These are phyloP conservation scores for Alternaria dauci DNA, from an alignment of 2,329 filamentous ascomycete genomes.

Conservation along the genomic window DNA sequence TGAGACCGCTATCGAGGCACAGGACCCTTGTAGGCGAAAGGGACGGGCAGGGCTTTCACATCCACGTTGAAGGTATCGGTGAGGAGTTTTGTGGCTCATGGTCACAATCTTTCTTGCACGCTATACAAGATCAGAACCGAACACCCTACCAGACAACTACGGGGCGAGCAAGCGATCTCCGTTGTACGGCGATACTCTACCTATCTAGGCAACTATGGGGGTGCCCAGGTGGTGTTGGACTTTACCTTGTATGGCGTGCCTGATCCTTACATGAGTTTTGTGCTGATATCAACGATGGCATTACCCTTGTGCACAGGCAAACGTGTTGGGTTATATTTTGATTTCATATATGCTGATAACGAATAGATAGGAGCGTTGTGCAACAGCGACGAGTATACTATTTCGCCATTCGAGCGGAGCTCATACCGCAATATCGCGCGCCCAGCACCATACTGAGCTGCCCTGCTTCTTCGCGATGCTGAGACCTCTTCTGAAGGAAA, in stretches of 20 bases:
- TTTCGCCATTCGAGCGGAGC: not conserved
- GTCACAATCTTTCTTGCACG: not conserved
- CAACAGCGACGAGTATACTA: not conserved
- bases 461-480: no score
- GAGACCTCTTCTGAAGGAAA: rapidly evolving
- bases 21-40: not conserved
- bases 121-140: no score
- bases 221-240: no score
- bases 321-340: no score
- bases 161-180: no score
- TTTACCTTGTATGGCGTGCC: no score
- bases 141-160: no score
- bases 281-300: not conserved
- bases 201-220: no score
- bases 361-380: no score
- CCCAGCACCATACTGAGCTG: no score
- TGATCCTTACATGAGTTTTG: not conserved
- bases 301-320: not conserved
- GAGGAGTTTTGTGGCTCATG: not conserved
- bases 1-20: not conserved
- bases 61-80: not conserved
- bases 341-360: not conserved
- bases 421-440: not conserved
- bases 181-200: no score
- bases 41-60: not conserved